phyloP scores from a whole-genome alignment of 306 rosid genomes.

The Luffa acutangula region DNA sequence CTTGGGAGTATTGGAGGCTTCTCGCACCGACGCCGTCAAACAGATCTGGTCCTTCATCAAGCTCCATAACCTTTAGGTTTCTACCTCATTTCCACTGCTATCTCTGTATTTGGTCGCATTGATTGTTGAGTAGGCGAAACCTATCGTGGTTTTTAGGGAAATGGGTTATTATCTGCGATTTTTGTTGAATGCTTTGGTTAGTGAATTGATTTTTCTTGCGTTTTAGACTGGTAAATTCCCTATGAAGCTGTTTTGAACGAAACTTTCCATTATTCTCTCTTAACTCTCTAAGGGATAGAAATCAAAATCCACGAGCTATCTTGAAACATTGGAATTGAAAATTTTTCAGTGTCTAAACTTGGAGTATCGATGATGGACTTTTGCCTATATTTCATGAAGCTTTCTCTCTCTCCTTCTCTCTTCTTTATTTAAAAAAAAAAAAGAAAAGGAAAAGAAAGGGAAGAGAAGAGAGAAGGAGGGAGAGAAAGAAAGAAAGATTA shows the following conservation, averaged over 20 bases:
- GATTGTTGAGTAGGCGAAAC: neutral
- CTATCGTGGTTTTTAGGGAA: neutral
- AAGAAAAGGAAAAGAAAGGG: no score
- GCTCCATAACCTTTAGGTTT: constrained; percentile 34
- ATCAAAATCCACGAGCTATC: neutral
- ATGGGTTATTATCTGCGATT: neutral
- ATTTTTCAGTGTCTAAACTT: neutral
- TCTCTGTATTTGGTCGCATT: neutral
- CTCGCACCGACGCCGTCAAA: constrained; percentile 34
- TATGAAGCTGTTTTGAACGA: neutral
- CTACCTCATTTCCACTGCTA: neutral
- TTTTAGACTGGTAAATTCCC: neutral
- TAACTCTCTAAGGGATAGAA: neutral
- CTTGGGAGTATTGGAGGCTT: constrained; percentile 24
- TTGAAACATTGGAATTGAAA: neutral
- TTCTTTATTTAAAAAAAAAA: no score
- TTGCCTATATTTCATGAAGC: no score
- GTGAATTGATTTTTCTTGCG: neutral
- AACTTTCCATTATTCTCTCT: neutral
- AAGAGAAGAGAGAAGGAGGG: no score
- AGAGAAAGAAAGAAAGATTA: no score
- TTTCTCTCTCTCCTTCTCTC: no score
- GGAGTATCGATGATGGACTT: no score
- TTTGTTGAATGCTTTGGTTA: neutral
- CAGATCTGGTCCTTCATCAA: constrained; percentile 39